A percentile compares a stretch with the other conserved stretches of the same genome.
These are phyloP conservation scores for Arthrobotrys sinensis DNA, from an alignment of 2,329 filamentous ascomycete genomes.

Conservation along the genomic window DNA sequence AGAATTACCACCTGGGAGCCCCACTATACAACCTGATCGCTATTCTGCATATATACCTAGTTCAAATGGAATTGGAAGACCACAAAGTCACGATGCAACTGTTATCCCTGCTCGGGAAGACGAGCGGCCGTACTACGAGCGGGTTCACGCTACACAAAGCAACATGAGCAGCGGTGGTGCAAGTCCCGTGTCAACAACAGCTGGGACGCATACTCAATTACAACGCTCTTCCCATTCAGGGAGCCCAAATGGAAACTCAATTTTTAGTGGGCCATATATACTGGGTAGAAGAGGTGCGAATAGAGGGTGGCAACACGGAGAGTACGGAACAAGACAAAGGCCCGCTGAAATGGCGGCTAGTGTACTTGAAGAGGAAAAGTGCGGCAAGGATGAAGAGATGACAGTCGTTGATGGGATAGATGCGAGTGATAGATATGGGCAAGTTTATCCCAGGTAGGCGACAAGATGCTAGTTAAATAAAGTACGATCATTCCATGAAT, in stretches of 20 bases:
- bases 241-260: conserved; percentile 21
- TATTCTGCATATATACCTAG: conserved; percentile 19
- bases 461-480: not conserved
- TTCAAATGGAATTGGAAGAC: conserved; percentile 5
- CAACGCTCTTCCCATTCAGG: conserved; percentile 20
- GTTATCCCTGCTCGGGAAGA: conserved; percentile 49
- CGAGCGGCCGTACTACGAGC: conserved; percentile 46
- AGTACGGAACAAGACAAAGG: conserved; percentile 37
- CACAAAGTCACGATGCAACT: conserved; percentile 41
- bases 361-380: conserved; percentile 40
- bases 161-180: conserved; percentile 27
- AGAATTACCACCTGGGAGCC: conserved; percentile 41
- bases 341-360: conserved; percentile 54
- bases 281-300: conserved; percentile 27
- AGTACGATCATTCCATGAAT: not conserved
- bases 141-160: conserved; percentile 36
- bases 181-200: conserved; percentile 38
- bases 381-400: conserved; percentile 27
- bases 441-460: conserved; percentile 29
- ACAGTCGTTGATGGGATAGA: conserved; percentile 20
- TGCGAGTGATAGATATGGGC: conserved; percentile 22
- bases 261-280: conserved; percentile 16
- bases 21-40: conserved; percentile 28
- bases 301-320: conserved; percentile 8
- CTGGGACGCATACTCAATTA: conserved; percentile 16